A percentile compares a stretch with the other conserved stretches of the same genome.
phyloP scores from a whole-genome alignment of 2,329 filamentous ascomycete species.

The Fusarium setosum region DNA sequence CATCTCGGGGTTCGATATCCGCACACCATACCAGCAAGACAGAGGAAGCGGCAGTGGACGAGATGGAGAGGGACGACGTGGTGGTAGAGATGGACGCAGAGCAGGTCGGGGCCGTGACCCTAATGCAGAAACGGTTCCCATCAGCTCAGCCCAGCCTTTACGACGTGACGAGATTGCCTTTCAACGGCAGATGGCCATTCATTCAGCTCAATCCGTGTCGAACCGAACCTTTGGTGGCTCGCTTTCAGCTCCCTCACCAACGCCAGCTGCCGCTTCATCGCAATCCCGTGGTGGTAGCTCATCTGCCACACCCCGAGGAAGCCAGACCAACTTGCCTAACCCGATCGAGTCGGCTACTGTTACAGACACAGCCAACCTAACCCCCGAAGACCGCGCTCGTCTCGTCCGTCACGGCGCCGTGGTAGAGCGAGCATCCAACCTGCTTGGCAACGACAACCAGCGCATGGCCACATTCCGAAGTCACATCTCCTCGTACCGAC shows the following conservation, averaged over 20 bases:
- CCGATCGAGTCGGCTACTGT: slow-evolving; percentile 65
- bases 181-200: slow-evolving; percentile 91
- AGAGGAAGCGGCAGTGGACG: slow-evolving; percentile 54
- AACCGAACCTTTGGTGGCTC: slow-evolving; percentile 87
- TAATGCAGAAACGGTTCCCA: slow-evolving; percentile 82
- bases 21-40: slow-evolving; percentile 76
- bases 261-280: slow-evolving; percentile 40
- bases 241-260: slow-evolving; percentile 62
- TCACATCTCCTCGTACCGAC: slow-evolving; percentile 82
- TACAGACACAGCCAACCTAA: slow-evolving; percentile 63
- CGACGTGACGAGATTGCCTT: slow-evolving; percentile 90
- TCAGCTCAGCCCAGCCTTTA: slow-evolving; percentile 82
- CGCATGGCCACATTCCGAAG: slow-evolving; percentile 84
- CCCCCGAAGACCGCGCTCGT: slow-evolving; percentile 84
- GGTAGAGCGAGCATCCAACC: slow-evolving; percentile 83
- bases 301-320: slow-evolving; percentile 37
- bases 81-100: slow-evolving; percentile 66
- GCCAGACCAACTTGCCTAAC: slow-evolving; percentile 38
- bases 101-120: slow-evolving; percentile 81
- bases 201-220: slow-evolving; percentile 84
- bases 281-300: slow-evolving; percentile 35
- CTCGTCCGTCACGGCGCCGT: slow-evolving; percentile 85
- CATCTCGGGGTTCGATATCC: slow-evolving; percentile 85
- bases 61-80: slow-evolving; percentile 53
- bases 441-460: slow-evolving; percentile 79